Evolutionary conservation across 2,329 filamentous ascomycete species (phyloP), one percentile per base, ranked within the genome.

Genomic region (Fusarium sp.): DNA sequence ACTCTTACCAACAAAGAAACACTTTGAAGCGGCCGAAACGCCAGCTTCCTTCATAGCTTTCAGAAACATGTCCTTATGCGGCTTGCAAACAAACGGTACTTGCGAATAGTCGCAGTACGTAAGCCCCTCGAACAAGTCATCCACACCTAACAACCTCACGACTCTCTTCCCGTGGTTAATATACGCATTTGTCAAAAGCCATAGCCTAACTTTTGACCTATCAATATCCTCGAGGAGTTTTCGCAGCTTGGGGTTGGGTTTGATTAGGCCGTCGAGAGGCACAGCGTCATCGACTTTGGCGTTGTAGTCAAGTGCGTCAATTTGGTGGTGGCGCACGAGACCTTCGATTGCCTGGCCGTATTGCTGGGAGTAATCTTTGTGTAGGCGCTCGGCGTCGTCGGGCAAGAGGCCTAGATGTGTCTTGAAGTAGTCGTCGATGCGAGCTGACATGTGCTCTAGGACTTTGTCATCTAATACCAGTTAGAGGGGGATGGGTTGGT

Each of bases 331-430:
- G 13, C 93, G 90, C 24, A 97, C 93, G 1, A 99, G 86, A 1
- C 96, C 96, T 80, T 98, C 93, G 66, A 99, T 96, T 30, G 96
- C 96, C 17, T 99, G 88, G n/a, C 96, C 96, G 77, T 99, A 99
- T 77, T 93, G 93, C 73, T 89, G 90, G 81, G 97, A 99, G 83
- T 99, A 99, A 71, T 94, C 92, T 77, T 89, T 85, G 79, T 98
- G 95, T n/a, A 99, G 87, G 71, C 90, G 86, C 56, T 88, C 88
- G 15, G 96, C 96, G 56, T 98, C 94, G 48, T 92, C 85, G 63
- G 84, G 83, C 1, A 87, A 84, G 2, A 98, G 83, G 14, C 88
- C 87, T 1, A 97, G 87, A 78, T 97, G 93, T 41, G 83, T 84
- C 48, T 83, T 77, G 70, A 89, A 89, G 74, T 87, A 88, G 57